Conservation (phyloP, 345 rosid genomes). For the Adansonia digitata region DNA sequence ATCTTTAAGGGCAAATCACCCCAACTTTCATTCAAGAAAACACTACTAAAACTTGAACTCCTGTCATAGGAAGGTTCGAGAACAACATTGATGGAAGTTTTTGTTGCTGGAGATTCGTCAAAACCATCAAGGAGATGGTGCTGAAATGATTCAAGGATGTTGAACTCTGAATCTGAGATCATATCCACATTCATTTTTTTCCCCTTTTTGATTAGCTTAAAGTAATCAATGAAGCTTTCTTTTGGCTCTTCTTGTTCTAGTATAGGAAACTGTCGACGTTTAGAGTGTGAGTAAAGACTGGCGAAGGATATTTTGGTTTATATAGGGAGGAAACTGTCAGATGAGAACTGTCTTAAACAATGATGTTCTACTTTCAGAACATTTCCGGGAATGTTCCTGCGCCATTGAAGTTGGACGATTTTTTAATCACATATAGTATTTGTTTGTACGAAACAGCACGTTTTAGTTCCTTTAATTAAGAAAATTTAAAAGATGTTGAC, state of each 20-base stretch:
- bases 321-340: neutral
- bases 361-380: no score
- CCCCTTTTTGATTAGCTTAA: neutral
- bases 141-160: constrained; percentile 21
- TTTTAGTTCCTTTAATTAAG: neutral
- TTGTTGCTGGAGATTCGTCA: neutral
- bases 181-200: neutral
- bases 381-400: neutral
- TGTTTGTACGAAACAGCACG: neutral
- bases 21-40: constrained; percentile 34
- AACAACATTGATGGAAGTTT: neutral
- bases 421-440: neutral
- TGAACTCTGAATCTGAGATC: constrained; percentile 7
- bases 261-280: neutral
- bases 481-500: no score
- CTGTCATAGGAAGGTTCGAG: constrained; percentile 16
- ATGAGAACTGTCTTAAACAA: neutral
- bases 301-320: neutral
- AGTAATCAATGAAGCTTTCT: neutral
- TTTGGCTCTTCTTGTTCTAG: neutral
- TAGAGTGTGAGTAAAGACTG: neutral
- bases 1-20: constrained; percentile 23
- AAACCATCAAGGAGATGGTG: constrained; percentile 23
- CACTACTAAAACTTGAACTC: constrained; percentile 54
- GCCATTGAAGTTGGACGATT: neutral